These are phyloP conservation scores for Geotrichum australiense DNA, from an alignment of 1,139 yeast genomes.

Conservation along the genomic window DNA sequence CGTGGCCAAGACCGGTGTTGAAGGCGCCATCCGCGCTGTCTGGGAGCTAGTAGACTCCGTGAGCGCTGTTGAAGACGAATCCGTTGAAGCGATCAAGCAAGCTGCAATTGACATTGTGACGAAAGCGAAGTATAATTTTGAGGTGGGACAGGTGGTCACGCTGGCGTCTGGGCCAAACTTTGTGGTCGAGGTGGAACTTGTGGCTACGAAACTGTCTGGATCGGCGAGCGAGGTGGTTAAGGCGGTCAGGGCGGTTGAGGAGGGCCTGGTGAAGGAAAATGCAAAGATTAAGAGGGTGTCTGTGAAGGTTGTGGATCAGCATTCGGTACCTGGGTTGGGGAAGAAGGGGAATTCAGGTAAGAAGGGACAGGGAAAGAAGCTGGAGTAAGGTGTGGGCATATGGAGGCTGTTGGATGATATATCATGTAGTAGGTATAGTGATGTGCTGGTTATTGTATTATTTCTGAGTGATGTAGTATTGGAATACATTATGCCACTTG, in stretches of 20 bases:
- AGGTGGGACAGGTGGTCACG: background rate
- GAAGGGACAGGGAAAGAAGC: background rate
- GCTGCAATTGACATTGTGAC: background rate
- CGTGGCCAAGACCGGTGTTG: slow-evolving; percentile 78
- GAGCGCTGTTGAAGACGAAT: slow-evolving; percentile 21
- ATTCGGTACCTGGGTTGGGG: too few species aligned
- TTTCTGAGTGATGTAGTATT: too few species aligned
- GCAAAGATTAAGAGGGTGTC: slow-evolving; percentile 34
- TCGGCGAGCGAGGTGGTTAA: slow-evolving; percentile 10
- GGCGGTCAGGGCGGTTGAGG: slow-evolving; percentile 29
- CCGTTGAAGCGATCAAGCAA: slow-evolving; percentile 19
- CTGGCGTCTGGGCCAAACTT: slow-evolving; percentile 28
- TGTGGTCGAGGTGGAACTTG: slow-evolving; percentile 19
- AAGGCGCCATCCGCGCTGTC: slow-evolving; percentile 61
- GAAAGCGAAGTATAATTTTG: background rate
- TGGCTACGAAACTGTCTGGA: slow-evolving; percentile 3
- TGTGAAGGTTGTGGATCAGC: slow-evolving; percentile 29
- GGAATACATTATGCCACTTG: too few species aligned
- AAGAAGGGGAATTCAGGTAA: too few species aligned
- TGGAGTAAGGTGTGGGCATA: too few species aligned
- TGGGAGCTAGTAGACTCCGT: slow-evolving; percentile 65
- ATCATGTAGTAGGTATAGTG: too few species aligned
- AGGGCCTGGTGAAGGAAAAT: slow-evolving; percentile 31
- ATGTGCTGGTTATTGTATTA: too few species aligned
- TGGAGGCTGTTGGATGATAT: too few species aligned